Conservation (phyloP, 495 filamentous ascomycete species). For the Tuber aestivum region DNA sequence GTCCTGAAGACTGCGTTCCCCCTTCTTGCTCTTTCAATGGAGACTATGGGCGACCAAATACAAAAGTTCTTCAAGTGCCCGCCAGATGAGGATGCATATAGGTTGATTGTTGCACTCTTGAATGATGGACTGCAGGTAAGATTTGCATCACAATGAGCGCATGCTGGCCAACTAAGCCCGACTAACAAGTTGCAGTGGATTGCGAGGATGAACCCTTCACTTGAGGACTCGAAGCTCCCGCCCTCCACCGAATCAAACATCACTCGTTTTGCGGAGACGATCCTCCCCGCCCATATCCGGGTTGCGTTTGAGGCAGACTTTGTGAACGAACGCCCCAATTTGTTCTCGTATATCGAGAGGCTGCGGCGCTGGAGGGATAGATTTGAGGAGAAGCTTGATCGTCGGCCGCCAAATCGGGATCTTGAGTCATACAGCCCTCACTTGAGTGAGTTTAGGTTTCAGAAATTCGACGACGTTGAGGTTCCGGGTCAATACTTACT, state of each 20-base stretch:
- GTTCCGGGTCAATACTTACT: constrained; percentile 89
- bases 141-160: constrained; percentile 46
- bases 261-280: constrained; percentile 90
- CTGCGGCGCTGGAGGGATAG: constrained; percentile 93
- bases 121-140: constrained; percentile 72
- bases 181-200: constrained; percentile 52
- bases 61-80: constrained; percentile 98
- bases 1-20: constrained; percentile 94
- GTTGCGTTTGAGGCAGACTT: constrained; percentile 95
- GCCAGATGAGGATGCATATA: constrained; percentile 94
- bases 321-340: constrained; percentile 83
- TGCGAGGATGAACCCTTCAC: constrained; percentile 75
- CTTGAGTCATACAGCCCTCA: constrained; percentile 80
- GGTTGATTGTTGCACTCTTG: constrained; percentile 91
- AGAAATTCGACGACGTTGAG: constrained; percentile 97
- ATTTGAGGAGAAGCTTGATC: constrained; percentile 95
- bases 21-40: constrained; percentile 92
- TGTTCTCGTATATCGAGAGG: constrained; percentile 97
- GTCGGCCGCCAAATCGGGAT: constrained; percentile 60
- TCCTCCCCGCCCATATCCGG: constrained; percentile 84
- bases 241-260: constrained; percentile 90
- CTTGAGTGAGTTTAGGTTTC: constrained; percentile 91
- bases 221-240: constrained; percentile 85
- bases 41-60: constrained; percentile 98
- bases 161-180: background rate